phyloP scores from a whole-genome alignment of 805 yeast genomes.

The Kuraishia floccosa region DNA sequence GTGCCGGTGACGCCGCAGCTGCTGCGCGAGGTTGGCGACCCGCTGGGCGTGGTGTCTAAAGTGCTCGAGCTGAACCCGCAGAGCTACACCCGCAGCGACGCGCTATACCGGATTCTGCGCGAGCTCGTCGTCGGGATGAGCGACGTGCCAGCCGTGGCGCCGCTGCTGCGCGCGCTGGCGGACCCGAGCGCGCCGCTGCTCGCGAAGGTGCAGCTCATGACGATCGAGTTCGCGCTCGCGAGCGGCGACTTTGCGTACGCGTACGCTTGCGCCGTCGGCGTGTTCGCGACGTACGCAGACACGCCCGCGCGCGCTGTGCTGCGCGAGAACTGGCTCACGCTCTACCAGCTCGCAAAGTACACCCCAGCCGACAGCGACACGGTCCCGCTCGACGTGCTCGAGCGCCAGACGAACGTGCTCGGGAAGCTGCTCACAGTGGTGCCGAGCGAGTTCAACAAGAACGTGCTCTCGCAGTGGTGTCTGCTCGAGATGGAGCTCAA shows the following conservation, averaged over 20 bases:
- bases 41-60: conserved; percentile 12
- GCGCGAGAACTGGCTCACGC: conserved; percentile 50
- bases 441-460: conserved; percentile 41
- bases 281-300: conserved; percentile 9
- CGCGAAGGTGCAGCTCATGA: conserved; percentile 42
- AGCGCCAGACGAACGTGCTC: conserved; percentile 42
- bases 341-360: conserved; percentile 61
- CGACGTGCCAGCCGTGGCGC: conserved; percentile 6
- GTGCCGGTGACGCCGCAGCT: conserved; percentile 17
- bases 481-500: conserved; percentile 28
- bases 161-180: conserved; percentile 5
- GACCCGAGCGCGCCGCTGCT: conserved; percentile 18
- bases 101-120: conserved; percentile 26
- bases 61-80: conserved; percentile 42
- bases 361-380: conserved; percentile 17
- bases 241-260: conserved; percentile 51
- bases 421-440: conserved; percentile 39
- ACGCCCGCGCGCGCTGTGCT: conserved; percentile 4
- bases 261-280: conserved; percentile 25
- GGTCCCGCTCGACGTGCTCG: conserved; percentile 22
- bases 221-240: conserved; percentile 49
- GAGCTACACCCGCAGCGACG: conserved; percentile 32
- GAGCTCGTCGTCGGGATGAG: conserved; percentile 29
- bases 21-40: conserved; percentile 11
- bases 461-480: conserved; percentile 56